A percentile compares a stretch with the other conserved stretches of the same genome.
Evolutionary conservation across 192 early-diverging fungal genomes (phyloP).

Genomic region (Linderina pennispora): DNA sequence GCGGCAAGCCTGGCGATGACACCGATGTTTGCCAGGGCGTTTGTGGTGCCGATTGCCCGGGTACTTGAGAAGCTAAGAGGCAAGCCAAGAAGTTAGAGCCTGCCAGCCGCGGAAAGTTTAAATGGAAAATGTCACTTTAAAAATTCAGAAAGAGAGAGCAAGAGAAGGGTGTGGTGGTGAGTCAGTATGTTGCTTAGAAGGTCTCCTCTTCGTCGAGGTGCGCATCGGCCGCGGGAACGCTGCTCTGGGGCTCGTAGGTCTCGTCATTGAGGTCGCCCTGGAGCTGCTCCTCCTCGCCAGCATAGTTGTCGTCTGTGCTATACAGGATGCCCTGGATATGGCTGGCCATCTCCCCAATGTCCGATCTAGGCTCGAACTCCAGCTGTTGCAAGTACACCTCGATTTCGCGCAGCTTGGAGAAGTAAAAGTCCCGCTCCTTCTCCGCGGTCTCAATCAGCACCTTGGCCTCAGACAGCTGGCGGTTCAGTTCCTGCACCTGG

Average conservation of each 20-base stretch:
- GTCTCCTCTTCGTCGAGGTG: constrained; percentile 42
- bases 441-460: constrained; percentile 85
- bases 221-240: too few relatives aligned
- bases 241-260: constrained; percentile 17
- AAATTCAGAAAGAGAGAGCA: background rate
- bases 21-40: constrained; percentile 18
- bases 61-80: background rate
- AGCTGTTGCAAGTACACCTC: constrained; percentile 86
- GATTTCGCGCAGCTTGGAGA: constrained; percentile 88
- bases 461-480: constrained; percentile 76
- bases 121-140: background rate
- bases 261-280: constrained; percentile 9
- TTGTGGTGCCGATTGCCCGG: constrained; percentile 18
- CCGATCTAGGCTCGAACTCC: constrained; percentile 50
- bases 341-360: constrained; percentile 55
- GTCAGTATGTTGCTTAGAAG: constrained; percentile 5
- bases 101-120: too few relatives aligned
- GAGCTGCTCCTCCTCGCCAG: constrained; percentile 10
- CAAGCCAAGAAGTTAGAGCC: background rate
- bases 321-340: constrained; percentile 89
- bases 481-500: constrained; percentile 66
- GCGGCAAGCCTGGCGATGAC: constrained; percentile 28
- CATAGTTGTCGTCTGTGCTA: constrained; percentile 61
- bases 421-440: constrained; percentile 98
- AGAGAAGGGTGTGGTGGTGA: background rate